Conservation (phyloP, 208 protist species). For the Leptomonas pyrrhocoris region DNA sequence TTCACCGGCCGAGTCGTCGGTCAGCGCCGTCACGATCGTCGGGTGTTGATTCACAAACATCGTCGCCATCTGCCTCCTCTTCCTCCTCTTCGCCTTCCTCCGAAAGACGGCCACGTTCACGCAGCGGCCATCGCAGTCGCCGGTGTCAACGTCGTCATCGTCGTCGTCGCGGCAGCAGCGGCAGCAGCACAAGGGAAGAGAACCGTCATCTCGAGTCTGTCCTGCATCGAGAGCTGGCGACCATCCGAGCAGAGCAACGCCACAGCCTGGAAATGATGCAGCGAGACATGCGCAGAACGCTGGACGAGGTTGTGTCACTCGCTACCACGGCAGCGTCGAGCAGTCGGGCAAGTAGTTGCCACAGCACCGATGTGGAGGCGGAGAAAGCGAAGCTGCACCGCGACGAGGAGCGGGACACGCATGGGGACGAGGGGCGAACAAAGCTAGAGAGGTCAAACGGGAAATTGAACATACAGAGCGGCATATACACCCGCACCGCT, state of each 20-base stretch:
- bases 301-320: constrained; percentile 13
- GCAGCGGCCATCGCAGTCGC: background rate
- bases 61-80: background rate
- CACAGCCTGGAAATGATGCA: constrained; percentile 23
- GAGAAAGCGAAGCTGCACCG: background rate
- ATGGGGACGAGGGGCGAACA: background rate
- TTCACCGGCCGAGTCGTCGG: background rate
- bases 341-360: constrained; percentile 15
- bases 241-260: constrained; percentile 23
- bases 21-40: background rate
- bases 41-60: background rate
- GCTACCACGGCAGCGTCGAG: background rate
- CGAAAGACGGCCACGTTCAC: background rate
- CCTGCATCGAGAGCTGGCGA: constrained; percentile 22
- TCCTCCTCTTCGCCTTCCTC: constrained; percentile 4
- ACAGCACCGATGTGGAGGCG: background rate
- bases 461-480: background rate
- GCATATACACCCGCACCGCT: background rate
- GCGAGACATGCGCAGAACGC: constrained; percentile 11
- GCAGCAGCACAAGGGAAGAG: background rate
- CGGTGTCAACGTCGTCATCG: background rate
- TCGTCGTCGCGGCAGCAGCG: background rate
- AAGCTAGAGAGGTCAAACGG: background rate
- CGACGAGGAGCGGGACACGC: background rate
- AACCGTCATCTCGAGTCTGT: background rate